Evolutionary conservation across 2,329 filamentous ascomycete species (phyloP).

Genomic region (Calonectria pteridis): DNA sequence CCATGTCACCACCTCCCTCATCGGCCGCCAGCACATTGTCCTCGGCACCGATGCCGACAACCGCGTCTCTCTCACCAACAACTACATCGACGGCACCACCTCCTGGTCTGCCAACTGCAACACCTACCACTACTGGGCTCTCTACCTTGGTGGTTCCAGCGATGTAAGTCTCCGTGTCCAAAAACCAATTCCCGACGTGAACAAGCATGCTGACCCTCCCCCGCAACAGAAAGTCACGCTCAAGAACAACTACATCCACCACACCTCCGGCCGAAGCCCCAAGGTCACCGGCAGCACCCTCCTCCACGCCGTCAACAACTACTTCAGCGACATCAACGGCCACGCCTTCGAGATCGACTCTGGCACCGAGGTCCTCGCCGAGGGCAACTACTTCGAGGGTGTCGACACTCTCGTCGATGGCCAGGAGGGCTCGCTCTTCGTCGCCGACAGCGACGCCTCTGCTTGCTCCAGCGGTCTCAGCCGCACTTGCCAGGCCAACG

Average conservation of each 20-base stretch:
- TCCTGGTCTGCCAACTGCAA: conserved; percentile 70
- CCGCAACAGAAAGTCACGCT: conserved; percentile 58
- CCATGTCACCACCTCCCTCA: conserved; percentile 67
- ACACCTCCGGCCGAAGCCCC: conserved; percentile 67
- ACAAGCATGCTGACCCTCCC: background rate
- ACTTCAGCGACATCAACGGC: conserved; percentile 66
- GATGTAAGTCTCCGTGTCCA: conserved; percentile 53
- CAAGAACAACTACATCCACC: conserved; percentile 72
- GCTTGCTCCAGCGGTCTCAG: conserved; percentile 60
- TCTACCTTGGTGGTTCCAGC: conserved; percentile 68
- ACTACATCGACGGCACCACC: conserved; percentile 67
- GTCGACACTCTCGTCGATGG: conserved; percentile 57
- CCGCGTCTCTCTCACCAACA: conserved; percentile 72
- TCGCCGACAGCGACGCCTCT: conserved; percentile 45
- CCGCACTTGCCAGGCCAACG: conserved; percentile 64
- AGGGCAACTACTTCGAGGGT: conserved; percentile 71
- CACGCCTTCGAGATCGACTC: conserved; percentile 69
- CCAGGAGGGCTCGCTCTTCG: conserved; percentile 50
- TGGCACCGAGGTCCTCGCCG: conserved; percentile 61
- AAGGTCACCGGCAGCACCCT: conserved; percentile 69
- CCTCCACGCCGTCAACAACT: conserved; percentile 73
- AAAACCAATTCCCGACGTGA: background rate
- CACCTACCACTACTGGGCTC: conserved; percentile 70
- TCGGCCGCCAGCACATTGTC: conserved; percentile 72
- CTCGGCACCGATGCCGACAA: conserved; percentile 65